Evolutionary conservation across 2,329 filamentous ascomycete species (phyloP).

Genomic region (Bipolaris sorokiniana): DNA sequence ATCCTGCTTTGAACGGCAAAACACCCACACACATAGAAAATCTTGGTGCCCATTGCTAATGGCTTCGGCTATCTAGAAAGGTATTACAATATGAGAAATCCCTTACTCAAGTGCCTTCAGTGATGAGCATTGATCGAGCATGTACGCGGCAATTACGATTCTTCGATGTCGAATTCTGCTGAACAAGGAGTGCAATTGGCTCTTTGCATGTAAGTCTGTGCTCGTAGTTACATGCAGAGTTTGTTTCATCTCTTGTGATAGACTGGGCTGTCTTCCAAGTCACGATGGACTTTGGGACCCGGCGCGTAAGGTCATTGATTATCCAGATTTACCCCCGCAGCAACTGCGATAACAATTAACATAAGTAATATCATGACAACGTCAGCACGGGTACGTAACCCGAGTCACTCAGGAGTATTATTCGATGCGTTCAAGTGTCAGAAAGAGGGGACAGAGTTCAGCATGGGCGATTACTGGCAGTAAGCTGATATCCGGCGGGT

Average conservation of each 20-base stretch:
- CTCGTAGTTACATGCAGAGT: neutral
- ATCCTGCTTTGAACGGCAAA: too few relatives aligned
- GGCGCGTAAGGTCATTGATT: neutral
- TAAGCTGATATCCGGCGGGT: conserved; percentile 5
- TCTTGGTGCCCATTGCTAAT: neutral
- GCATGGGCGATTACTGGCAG: neutral
- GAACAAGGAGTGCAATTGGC: neutral
- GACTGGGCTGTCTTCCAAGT: neutral
- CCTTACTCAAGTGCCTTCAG: neutral
- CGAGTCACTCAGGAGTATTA: neutral
- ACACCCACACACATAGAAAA: too few relatives aligned
- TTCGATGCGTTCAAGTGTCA: neutral
- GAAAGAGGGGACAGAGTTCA: conserved; percentile 1
- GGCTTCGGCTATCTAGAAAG: neutral
- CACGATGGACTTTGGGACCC: neutral
- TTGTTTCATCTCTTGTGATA: too few relatives aligned
- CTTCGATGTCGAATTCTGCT: neutral
- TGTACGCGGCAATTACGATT: neutral
- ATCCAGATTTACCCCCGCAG: neutral
- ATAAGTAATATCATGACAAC: neutral
- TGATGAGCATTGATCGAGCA: neutral
- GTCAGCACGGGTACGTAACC: conserved; percentile 1
- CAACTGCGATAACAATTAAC: neutral
- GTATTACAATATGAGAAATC: too few relatives aligned
- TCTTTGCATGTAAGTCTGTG: neutral